A percentile compares a stretch with the other conserved stretches of the same genome.
Evolutionary conservation across 176 grass and related monocot species (phyloP).

Genomic region (Paspalum notatum): DNA sequence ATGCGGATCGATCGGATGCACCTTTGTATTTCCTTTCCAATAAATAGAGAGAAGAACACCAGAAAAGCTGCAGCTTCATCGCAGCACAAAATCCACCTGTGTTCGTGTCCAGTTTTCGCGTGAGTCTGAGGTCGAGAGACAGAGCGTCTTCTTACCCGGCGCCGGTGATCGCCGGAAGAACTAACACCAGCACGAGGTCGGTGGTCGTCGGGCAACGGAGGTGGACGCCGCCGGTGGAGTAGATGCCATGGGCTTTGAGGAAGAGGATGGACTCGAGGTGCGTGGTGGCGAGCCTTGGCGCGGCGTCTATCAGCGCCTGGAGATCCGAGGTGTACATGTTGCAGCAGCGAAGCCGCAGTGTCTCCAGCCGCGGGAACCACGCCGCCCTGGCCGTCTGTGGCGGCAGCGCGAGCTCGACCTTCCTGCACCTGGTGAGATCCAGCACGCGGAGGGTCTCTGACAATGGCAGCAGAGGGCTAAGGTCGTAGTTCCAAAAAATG

Average conservation of each 20-base stretch:
- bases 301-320: background rate
- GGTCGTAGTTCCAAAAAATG: too few species aligned
- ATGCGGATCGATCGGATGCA: too few species aligned
- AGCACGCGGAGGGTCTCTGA: background rate
- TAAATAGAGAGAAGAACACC: too few species aligned
- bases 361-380: background rate
- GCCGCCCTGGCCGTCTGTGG: background rate
- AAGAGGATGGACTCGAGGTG: background rate
- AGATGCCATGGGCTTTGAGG: too few species aligned
- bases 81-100: too few species aligned
- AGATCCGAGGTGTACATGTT: accelerated
- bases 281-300: background rate
- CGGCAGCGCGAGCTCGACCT: background rate
- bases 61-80: too few species aligned
- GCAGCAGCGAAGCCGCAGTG: background rate
- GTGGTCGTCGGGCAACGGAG: background rate
- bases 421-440: background rate
- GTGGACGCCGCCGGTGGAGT: background rate
- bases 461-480: too few species aligned
- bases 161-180: too few species aligned
- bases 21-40: too few species aligned
- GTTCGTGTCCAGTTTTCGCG: too few species aligned
- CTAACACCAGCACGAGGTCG: background rate
- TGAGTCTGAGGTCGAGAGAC: too few species aligned
- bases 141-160: too few species aligned